Evolutionary conservation across 176 grass and related monocot genomes (phyloP).

Genomic region (Rhynchospora breviuscula): DNA sequence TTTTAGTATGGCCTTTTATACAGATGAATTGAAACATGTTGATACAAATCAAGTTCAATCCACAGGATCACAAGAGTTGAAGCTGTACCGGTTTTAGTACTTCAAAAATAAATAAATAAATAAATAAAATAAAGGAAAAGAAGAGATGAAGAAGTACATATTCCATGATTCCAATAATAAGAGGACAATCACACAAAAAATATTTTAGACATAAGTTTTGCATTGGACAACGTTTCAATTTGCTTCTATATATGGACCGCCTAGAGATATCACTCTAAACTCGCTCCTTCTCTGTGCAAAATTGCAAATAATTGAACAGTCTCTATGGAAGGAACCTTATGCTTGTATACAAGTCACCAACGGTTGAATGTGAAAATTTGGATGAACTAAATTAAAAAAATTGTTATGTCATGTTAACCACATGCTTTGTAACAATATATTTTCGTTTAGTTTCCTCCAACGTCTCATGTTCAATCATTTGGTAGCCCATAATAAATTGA

Average conservation of each 20-base stretch:
- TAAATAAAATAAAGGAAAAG: too few species aligned
- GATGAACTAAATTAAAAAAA: constrained; percentile 31
- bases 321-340: not conserved
- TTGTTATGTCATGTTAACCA: not conserved
- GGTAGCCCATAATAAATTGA: not conserved
- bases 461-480: constrained; percentile 31
- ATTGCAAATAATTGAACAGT: not conserved
- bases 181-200: not conserved
- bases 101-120: too few species aligned
- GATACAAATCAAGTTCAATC: too few species aligned
- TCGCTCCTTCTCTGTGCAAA: not conserved
- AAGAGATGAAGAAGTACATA: too few species aligned
- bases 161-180: not conserved
- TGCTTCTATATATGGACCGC: too few species aligned
- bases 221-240: too few species aligned
- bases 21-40: too few species aligned
- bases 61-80: too few species aligned
- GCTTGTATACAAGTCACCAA: not conserved
- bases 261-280: not conserved
- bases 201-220: constrained; percentile 4
- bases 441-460: constrained; percentile 41
- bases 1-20: too few species aligned
- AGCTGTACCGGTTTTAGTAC: too few species aligned
- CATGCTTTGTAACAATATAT: not conserved
- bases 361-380: constrained; percentile 41